Evolutionary conservation across 495 filamentous ascomycete genomes (phyloP).

Genomic region (Ascodesmis nigricans): DNA sequence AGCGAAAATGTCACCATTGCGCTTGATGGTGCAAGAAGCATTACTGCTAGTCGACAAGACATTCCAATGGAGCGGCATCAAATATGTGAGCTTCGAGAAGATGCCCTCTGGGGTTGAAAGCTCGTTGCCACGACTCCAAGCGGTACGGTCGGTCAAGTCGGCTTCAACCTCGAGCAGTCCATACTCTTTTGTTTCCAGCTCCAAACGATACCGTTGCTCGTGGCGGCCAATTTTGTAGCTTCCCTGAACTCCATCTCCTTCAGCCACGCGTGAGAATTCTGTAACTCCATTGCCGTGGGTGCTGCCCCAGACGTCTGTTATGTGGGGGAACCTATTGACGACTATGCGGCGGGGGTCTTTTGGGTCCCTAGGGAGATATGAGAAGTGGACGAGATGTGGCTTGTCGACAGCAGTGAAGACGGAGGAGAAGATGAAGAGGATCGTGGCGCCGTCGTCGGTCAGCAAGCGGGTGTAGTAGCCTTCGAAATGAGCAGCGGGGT

Average conservation of each 20-base stretch:
- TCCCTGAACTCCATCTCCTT: constrained; percentile 3
- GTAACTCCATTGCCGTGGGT: constrained; percentile 1
- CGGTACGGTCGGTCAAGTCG: constrained; percentile 18
- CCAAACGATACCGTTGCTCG: constrained; percentile 11
- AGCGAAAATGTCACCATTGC: constrained; percentile 1
- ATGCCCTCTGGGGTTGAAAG: constrained; percentile 17
- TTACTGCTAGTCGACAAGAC: constrained; percentile 25
- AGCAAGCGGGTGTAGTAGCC: constrained; percentile 29
- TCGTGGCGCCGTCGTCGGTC: constrained; percentile 23
- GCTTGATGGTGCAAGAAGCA: constrained; percentile 17
- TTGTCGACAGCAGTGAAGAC: constrained; percentile 21
- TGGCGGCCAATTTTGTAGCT: not conserved
- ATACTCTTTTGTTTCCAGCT: constrained; percentile 14
- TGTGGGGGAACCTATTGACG: constrained; percentile 12
- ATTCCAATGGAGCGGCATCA: constrained; percentile 30
- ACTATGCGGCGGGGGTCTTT: constrained; percentile 1
- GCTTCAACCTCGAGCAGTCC: constrained; percentile 21
- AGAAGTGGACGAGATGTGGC: constrained; percentile 27
- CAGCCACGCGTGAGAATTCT: constrained; percentile 8
- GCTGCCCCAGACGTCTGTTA: constrained; percentile 7
- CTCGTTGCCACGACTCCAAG: constrained; percentile 18
- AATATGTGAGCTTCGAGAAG: constrained; percentile 21
- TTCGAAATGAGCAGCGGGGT: constrained; percentile 25
- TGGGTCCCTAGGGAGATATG: constrained; percentile 22
- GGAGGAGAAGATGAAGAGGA: constrained; percentile 19